Evolutionary conservation across 2,329 filamentous ascomycete genomes (phyloP), one percentile per base, ranked within the genome.

Genomic region (Beauveria varroae): DNA sequence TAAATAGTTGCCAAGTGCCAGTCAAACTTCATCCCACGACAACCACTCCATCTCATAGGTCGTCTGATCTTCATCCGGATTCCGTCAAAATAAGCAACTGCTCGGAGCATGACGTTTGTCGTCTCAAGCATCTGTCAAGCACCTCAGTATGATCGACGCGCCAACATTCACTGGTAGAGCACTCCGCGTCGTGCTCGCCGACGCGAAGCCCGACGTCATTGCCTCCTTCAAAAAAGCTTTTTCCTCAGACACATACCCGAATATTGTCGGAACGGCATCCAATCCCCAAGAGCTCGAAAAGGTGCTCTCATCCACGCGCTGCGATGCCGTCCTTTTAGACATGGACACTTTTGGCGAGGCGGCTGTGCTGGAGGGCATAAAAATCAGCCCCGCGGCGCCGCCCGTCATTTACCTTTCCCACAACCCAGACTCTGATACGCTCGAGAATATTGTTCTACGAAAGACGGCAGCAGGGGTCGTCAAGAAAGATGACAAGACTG

Each of bases 61-160:
- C 34, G 14, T 37, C 34, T 2, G 12, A 5, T 16, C 5, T 37
- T 6, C 34, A 5, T 37, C 34, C 12, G 1, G 12, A 14, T 6
- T 10, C 4, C 16, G 12, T 16, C 14, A 16, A 37, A 16, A 37
- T 16, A 6, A 37, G 34, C 34, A 37, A 1, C 14, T 4, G 12
- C 5, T 16, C 5, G 12, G 34, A 37, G 34, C 14, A 37, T 37
- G 12, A 37, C 9, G 9, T 14, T 14, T 14, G 34, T 37, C 12
- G 5, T 37, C 12, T 37, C 12, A 37, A 37, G 34, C 12, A 37
- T 37, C 34, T 37, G 5, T 16, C 34, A 16, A 37, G 34, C 14
- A 37, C 16, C 77, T 74, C 55, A 72, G 69, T 60, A 77, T 65
- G 67, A 77, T 74, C 65, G 81, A 10, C 53, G 14, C 24, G 9